These are phyloP conservation scores for Hypoxylon intermedium DNA, from an alignment of 495 filamentous ascomycete species.

Conservation along the genomic window DNA sequence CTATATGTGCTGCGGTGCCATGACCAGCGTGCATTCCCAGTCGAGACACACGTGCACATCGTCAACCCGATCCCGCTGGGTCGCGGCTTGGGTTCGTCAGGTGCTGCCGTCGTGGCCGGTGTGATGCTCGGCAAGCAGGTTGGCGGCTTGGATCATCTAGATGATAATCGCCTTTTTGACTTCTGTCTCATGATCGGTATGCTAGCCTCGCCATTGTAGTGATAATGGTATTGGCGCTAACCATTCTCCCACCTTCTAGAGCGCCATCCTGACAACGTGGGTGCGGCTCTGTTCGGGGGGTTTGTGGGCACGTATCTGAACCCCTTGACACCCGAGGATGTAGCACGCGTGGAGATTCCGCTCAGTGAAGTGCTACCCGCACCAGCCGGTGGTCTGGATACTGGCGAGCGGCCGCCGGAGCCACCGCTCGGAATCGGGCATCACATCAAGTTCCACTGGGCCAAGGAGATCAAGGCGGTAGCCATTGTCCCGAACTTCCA, in stretches of 20 bases:
- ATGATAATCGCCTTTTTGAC: constrained; percentile 85
- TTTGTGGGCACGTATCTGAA: constrained; percentile 96
- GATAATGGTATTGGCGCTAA: too few relatives aligned
- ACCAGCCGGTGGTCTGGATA: constrained; percentile 86
- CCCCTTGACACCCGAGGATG: constrained; percentile 84
- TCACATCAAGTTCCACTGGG: constrained; percentile 91
- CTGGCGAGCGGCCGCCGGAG: constrained; percentile 79
- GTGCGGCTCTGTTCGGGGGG: constrained; percentile 92
- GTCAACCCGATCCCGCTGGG: constrained; percentile 91
- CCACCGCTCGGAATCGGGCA: constrained; percentile 92
- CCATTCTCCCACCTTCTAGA: constrained; percentile 54
- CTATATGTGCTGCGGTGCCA: constrained; percentile 93
- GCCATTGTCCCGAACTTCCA: constrained; percentile 95
- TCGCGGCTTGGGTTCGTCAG: constrained; percentile 88
- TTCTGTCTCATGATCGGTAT: constrained; percentile 91
- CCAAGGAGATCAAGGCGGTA: constrained; percentile 90
- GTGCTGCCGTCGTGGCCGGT: constrained; percentile 92
- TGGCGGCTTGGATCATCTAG: constrained; percentile 75
- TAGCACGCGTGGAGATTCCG: constrained; percentile 88
- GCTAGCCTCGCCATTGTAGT: too few relatives aligned
- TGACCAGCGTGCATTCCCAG: constrained; percentile 78
- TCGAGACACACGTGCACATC: constrained; percentile 88
- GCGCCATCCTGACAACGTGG: constrained; percentile 96
- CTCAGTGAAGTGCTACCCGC: constrained; percentile 89
- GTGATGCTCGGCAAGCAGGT: constrained; percentile 91